Evolutionary conservation across 768 basidiomycete genomes (phyloP), one percentile per base, ranked within the genome.

Genomic region (Calocybe cyanea): DNA sequence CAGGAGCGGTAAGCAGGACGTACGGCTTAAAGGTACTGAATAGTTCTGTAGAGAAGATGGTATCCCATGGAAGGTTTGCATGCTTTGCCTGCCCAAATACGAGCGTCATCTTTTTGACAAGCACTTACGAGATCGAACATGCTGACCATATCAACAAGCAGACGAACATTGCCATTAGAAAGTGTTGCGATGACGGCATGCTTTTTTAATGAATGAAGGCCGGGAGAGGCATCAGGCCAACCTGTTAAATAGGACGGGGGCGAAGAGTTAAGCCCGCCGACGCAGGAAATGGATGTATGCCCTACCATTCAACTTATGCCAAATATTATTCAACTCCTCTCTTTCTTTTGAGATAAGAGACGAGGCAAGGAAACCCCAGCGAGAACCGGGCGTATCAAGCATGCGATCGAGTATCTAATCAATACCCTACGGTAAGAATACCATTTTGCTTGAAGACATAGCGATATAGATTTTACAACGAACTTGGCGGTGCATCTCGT

Each of bases 21-120:
- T 35, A 85, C 83, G 84, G 81, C 56, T 87, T 86, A 67, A 76
- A 85, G 0, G 75, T 73, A 7, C 69, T 66, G 39, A 85, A 80
- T 14, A 85, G 62, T 45, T 83, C 80, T 1, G 74, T 65, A 0
- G 82, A 82, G 45, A 87, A 72, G 17, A 86, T 62, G 1, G 69
- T 67, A 46, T 85, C 82, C 83, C 80, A 85, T 0, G 83, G 82
- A 3, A 85, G 63, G 14, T 72, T 65, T 2, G 80, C 76, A 45
- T 76, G 62, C 60, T 80, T 85, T 1, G 84, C 81, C 83, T 84
- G 41, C 18, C 11, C 18, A 20, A 9, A 19, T 10, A n/a, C 7
- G 23, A 17, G 31, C 20, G 21, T 46, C 24, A 34, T 24, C n/a
- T 17, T 18, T 25, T 7, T 20, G 21, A 35, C 28, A 33, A 6